Evolutionary conservation across 257 asterid species (phyloP), one percentile per base, ranked within the genome.

Genomic region (Nemophila menziesii): DNA sequence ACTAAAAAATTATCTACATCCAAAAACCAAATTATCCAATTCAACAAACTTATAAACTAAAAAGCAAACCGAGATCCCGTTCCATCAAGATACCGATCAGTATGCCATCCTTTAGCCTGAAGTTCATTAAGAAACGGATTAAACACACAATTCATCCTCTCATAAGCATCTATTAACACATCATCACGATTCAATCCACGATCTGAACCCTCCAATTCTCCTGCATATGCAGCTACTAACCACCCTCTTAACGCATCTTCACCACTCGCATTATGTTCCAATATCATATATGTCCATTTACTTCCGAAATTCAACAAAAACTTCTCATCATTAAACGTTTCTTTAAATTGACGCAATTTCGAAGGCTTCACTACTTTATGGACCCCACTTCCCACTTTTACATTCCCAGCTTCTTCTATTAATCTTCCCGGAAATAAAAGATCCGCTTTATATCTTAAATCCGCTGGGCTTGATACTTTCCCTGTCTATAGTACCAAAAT

Each of bases 211-310:
- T 76, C 74, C 21, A 73, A 61, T 43, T 70, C 72, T 37, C 89
- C 66, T 48, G 93, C 81, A 61, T 81, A 90, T 10, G 93, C 99
- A 63, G 94, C 99, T 44, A 90, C 94, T 34, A 85, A 69, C 99
- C 96, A 90, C n/a, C 93, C 99, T 68, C 94, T 74, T 76, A 90
- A 48, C 23, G 93, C 96, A 62, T 90, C 96, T 67, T 85, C 94
- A 21, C 93, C 94, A 0, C 69, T 76, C 19, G 99, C 99, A 18
- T 58, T 60, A 39, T 69, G 86, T 47, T 81, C 83, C 66, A 90
- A 61, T 46, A 90, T 67, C 96, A 90, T 68, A 60, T 90, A 83
- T 1, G 89, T 85, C 56, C 78, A 67, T 62, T 62, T 67, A 51
- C 6, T 44, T 48, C 89, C 82, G 0, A 49, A 70, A 36, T 66